Evolutionary conservation across 1,284 basidiomycete genomes (phyloP).

Genomic region (Trichosporon sp.): DNA sequence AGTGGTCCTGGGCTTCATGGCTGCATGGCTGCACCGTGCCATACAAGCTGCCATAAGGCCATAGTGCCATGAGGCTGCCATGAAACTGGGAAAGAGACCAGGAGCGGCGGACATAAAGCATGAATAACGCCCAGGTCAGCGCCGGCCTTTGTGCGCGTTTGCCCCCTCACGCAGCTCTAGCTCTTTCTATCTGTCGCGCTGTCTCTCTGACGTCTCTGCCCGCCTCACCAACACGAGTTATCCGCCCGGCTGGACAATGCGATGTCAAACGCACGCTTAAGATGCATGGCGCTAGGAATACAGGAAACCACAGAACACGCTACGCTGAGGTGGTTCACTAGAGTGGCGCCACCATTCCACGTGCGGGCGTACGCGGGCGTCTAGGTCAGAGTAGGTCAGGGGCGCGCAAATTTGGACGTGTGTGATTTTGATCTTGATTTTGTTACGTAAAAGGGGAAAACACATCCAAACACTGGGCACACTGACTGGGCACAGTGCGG

Average conservation of each 20-base stretch:
- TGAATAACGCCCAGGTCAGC: too few species aligned
- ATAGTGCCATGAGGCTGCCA: background rate
- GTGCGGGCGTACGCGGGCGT: background rate
- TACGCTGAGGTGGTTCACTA: background rate
- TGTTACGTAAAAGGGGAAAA: background rate
- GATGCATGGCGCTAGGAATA: too few species aligned
- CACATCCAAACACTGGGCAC: constrained; percentile 1
- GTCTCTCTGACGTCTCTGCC: too few species aligned
- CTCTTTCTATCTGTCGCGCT: too few species aligned
- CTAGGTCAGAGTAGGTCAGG: background rate
- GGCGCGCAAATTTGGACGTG: background rate
- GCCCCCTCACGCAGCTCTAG: background rate
- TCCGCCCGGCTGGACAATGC: too few species aligned
- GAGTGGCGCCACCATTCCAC: background rate
- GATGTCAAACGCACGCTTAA: too few species aligned
- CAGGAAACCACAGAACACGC: background rate
- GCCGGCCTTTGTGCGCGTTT: background rate
- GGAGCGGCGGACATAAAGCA: background rate
- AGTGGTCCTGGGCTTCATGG: background rate
- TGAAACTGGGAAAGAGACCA: too few species aligned
- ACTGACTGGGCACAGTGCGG: too few species aligned
- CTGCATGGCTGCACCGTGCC: background rate
- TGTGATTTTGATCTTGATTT: constrained; percentile 4
- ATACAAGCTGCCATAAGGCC: background rate
- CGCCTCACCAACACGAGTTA: too few species aligned